phyloP scores from a whole-genome alignment of 1,284 basidiomycete genomes.

The Ustilago curta region DNA sequence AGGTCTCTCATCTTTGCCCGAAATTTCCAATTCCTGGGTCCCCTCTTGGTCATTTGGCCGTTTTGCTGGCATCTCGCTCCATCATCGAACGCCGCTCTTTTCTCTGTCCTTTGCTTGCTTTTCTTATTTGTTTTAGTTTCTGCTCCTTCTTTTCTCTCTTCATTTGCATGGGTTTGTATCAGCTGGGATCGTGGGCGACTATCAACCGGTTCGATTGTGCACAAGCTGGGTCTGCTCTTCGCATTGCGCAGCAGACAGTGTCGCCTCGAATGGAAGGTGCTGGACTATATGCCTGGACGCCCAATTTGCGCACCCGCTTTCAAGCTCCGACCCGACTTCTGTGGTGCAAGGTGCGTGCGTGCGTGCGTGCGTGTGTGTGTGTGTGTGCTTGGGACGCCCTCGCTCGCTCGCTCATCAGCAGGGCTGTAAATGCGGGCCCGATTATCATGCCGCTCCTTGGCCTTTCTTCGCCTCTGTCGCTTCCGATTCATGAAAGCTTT shows the following conservation, averaged over 20 bases:
- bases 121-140: too few species aligned
- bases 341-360: neutral
- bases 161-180: neutral
- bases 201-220: neutral
- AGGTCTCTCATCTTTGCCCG: neutral
- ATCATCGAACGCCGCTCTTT: neutral
- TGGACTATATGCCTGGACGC: neutral
- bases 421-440: neutral
- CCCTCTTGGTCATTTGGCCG: neutral
- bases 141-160: neutral
- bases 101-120: neutral
- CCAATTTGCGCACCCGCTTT: neutral
- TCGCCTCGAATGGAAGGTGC: too few species aligned
- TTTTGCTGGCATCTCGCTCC: constrained; percentile 3
- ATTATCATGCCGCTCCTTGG: neutral
- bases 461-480: neutral
- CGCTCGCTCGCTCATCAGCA: neutral
- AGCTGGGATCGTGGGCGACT: neutral
- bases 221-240: neutral
- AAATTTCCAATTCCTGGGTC: neutral
- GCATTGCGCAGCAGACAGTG: neutral
- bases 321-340: constrained; percentile 6
- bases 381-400: neutral
- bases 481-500: neutral
- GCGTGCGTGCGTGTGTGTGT: neutral